Percentiles rank a stretch among this genome's conserved stretches.
phyloP scores from a whole-genome alignment of 1,284 basidiomycete genomes.

The Tilletia indica region DNA sequence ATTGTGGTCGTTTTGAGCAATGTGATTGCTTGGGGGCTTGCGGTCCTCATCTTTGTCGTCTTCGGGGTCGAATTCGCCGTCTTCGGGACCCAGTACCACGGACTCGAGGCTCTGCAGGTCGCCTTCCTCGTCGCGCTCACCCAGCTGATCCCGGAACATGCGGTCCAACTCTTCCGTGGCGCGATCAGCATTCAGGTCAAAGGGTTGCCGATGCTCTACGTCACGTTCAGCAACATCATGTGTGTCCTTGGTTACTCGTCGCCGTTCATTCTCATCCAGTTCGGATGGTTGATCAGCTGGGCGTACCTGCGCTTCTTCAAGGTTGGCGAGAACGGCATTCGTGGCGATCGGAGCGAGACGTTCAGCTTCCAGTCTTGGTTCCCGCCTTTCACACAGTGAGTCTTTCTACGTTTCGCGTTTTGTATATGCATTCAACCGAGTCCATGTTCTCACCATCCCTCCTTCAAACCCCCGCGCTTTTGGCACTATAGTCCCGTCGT shows the following conservation, averaged over 20 bases:
- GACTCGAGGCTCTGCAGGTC: conserved; percentile 86
- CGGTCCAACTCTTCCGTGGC: conserved; percentile 80
- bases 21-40: conserved; percentile 46
- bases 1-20: conserved; percentile 61
- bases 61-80: conserved; percentile 41
- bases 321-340: conserved; percentile 65
- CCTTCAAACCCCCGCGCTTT: not conserved
- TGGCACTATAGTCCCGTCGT: conserved; percentile 62
- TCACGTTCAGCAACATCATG: conserved; percentile 84
- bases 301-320: conserved; percentile 96
- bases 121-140: conserved; percentile 92
- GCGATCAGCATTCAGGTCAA: conserved; percentile 83
- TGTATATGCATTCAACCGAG: too few species aligned
- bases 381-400: conserved; percentile 68
- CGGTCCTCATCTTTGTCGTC: conserved; percentile 41
- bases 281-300: conserved; percentile 95
- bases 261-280: conserved; percentile 94
- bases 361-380: conserved; percentile 97
- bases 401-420: conserved; percentile 56
- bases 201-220: conserved; percentile 88
- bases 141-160: conserved; percentile 94
- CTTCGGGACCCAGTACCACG: conserved; percentile 83
- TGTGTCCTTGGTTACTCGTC: conserved; percentile 83
- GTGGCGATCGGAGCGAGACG: conserved; percentile 88
- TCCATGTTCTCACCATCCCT: not conserved